Conservation (phyloP, 257 asterid species). For the Petunia secreta region DNA sequence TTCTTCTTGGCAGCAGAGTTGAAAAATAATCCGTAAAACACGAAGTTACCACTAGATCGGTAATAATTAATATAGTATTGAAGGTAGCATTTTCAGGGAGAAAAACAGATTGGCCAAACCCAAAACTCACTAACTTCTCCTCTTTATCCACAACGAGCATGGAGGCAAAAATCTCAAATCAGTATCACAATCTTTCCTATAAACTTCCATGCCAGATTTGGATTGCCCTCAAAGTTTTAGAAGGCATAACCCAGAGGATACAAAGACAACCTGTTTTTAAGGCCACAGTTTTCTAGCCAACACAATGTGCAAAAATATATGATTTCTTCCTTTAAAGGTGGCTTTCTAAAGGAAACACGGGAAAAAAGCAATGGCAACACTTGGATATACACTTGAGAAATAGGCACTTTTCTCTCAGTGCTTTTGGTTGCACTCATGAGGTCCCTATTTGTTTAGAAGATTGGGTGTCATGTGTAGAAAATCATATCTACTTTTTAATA, state of each 20-base stretch:
- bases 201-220: not conserved
- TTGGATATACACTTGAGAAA: too few relatives aligned
- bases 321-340: not conserved
- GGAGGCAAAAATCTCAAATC: conserved; percentile 8
- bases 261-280: not conserved
- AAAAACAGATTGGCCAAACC: not conserved
- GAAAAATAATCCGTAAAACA: not conserved
- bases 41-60: not conserved
- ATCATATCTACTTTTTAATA: too few relatives aligned
- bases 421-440: too few relatives aligned
- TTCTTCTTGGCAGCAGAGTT: not conserved
- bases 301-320: not conserved
- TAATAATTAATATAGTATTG: not conserved
- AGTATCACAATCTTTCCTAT: not conserved
- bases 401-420: too few relatives aligned
- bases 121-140: not conserved
- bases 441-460: too few relatives aligned
- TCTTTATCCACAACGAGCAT: not conserved
- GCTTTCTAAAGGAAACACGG: conserved; percentile 11
- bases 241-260: not conserved
- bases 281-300: conserved; percentile 12
- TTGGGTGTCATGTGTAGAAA: too few relatives aligned
- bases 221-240: not conserved
- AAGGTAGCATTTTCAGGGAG: not conserved
- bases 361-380: not conserved